phyloP scores from a whole-genome alignment of 2,329 filamentous ascomycete genomes.

The Xylaria polymorpha region DNA sequence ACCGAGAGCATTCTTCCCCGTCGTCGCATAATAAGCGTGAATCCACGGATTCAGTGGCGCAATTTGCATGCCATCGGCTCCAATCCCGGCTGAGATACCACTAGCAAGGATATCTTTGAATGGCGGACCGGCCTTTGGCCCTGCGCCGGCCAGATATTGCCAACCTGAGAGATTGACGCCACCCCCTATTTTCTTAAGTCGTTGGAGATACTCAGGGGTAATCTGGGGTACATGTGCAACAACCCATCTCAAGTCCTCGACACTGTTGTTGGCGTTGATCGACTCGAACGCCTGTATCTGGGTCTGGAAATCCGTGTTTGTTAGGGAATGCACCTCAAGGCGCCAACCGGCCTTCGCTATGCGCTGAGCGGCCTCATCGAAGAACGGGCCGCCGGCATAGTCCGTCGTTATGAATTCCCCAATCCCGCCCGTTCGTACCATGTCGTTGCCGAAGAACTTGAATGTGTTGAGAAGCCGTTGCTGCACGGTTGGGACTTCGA shows the following conservation, averaged over 20 bases:
- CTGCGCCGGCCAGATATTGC: slow-evolving; percentile 44
- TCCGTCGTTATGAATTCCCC: slow-evolving; percentile 47
- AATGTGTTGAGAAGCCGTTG: slow-evolving; percentile 46
- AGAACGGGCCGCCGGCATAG: slow-evolving; percentile 45
- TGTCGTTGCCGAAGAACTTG: slow-evolving; percentile 46
- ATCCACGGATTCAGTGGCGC: slow-evolving; percentile 49
- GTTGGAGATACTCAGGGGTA: slow-evolving; percentile 42
- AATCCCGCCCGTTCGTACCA: slow-evolving; percentile 47
- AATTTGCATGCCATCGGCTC: slow-evolving; percentile 48
- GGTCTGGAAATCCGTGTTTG: slow-evolving; percentile 39
- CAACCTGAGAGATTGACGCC: slow-evolving; percentile 48
- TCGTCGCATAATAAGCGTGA: slow-evolving; percentile 48
- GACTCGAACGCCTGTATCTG: slow-evolving; percentile 46
- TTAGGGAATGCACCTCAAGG: slow-evolving; percentile 48
- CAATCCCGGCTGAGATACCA: slow-evolving; percentile 46
- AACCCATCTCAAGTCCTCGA: slow-evolving; percentile 46
- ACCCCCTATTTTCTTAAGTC: slow-evolving; percentile 45
- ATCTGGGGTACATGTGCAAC: slow-evolving; percentile 48
- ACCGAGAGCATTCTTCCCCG: slow-evolving; percentile 46
- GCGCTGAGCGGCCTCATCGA: slow-evolving; percentile 41
- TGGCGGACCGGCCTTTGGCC: slow-evolving; percentile 46
- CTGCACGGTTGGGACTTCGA: slow-evolving; percentile 37
- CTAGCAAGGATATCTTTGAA: slow-evolving; percentile 48
- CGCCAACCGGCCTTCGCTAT: slow-evolving; percentile 47
- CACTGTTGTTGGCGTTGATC: slow-evolving; percentile 36